Evolutionary conservation across 192 early-diverging fungal species (phyloP).

Genomic region (Coemansia sp.): DNA sequence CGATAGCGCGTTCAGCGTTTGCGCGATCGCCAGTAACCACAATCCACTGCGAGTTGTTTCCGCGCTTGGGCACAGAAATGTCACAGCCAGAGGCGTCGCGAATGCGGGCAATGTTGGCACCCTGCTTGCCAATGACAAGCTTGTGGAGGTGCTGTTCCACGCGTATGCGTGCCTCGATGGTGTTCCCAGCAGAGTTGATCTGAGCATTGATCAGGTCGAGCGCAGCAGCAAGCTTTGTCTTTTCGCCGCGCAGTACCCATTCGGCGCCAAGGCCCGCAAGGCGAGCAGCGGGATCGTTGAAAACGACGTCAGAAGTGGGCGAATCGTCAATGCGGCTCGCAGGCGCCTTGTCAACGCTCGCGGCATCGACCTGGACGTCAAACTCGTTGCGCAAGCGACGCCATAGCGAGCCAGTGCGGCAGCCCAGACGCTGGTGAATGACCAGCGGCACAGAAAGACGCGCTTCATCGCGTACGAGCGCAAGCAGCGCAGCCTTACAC

Average conservation of each 20-base stretch:
- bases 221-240: conserved; percentile 52
- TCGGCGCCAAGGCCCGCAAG: conserved; percentile 32
- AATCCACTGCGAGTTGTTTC: conserved; percentile 31
- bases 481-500: conserved; percentile 46
- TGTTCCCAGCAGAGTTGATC: conserved; percentile 1
- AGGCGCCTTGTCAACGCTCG: conserved; percentile 39
- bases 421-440: conserved; percentile 59
- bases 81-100: conserved; percentile 64
- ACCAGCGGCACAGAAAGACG: conserved; percentile 55
- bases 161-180: conserved; percentile 43
- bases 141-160: conserved; percentile 58
- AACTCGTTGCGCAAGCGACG: conserved; percentile 63
- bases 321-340: conserved; percentile 50
- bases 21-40: conserved; percentile 26
- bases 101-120: conserved; percentile 68
- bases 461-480: conserved; percentile 57
- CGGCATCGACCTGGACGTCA: conserved; percentile 60
- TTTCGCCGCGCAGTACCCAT: conserved; percentile 59
- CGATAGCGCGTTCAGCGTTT: conserved; percentile 31
- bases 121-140: conserved; percentile 74
- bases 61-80: conserved; percentile 61
- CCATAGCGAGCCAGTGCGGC: conserved; percentile 54
- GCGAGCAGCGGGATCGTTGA: conserved; percentile 14
- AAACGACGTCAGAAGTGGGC: conserved; percentile 20
- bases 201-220: conserved; percentile 24